Conservation (phyloP, 768 basidiomycete species). For the Boletus tylopilopsis region DNA sequence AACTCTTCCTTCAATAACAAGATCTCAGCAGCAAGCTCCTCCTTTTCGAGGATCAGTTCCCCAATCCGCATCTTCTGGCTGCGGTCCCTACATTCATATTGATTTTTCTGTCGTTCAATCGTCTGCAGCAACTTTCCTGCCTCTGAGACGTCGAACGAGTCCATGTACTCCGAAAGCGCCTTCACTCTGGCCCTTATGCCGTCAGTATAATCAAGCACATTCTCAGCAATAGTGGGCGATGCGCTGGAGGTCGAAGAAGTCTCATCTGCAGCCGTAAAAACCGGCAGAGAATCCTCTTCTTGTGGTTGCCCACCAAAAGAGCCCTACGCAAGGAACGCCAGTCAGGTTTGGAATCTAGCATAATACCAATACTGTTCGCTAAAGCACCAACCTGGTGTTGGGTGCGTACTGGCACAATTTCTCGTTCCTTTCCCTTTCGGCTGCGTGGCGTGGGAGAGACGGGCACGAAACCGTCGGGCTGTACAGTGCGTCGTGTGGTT, state of each 20-base stretch:
- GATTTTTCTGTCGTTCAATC: slow-evolving; percentile 22
- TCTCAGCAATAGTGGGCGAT: slow-evolving; percentile 26
- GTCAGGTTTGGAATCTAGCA: not conserved
- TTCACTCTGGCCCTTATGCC: slow-evolving; percentile 23
- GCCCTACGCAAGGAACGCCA: not conserved
- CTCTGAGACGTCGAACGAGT: slow-evolving; percentile 23
- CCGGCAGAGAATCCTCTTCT: slow-evolving; percentile 20
- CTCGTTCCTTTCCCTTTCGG: slow-evolving; percentile 29
- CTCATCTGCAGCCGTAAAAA: slow-evolving; percentile 15
- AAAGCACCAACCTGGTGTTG: slow-evolving; percentile 15
- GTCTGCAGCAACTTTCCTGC: slow-evolving; percentile 13
- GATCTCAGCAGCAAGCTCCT: slow-evolving; percentile 14
- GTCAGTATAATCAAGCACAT: slow-evolving; percentile 22
- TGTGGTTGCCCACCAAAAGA: not conserved
- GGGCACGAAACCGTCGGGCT: not conserved
- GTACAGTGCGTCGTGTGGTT: slow-evolving; percentile 15
- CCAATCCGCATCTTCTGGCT: slow-evolving; percentile 22
- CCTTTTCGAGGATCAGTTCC: slow-evolving; percentile 18
- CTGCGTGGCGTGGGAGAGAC: slow-evolving; percentile 9
- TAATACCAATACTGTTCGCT: not conserved
- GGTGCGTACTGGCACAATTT: not conserved
- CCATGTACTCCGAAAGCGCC: slow-evolving; percentile 23
- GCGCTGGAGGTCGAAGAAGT: slow-evolving; percentile 7
- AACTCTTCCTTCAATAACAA: slow-evolving; percentile 14
- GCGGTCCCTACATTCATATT: slow-evolving; percentile 20